Base-by-base conservation (phyloP, 2,329 filamentous ascomycete species). In the Xylariaceae sp. region DNA sequence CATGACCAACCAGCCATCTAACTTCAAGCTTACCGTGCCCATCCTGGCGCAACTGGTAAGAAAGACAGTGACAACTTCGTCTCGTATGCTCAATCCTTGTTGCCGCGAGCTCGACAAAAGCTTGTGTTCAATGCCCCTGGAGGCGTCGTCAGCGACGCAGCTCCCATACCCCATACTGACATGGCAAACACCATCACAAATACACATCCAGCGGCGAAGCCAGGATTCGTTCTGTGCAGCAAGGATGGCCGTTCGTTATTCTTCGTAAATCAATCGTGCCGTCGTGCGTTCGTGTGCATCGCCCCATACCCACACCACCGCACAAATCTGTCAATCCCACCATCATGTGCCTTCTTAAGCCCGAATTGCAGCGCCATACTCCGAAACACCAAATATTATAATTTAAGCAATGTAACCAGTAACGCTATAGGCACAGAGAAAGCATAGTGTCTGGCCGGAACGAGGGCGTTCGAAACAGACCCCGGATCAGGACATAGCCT, bases 221-320 rank as follows among this genome's bases (percentile, higher is more conserved):
- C 37, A 53, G 58, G 37, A 60, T 51, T 56, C 57, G 51, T 52
- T 30, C 54, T 51, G 11, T 50, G 51, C 42, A 61, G 48, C 58
- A 54, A 51, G 55, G n/a, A 55, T 58, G 39, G 51, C 59, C 58
- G 52, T 67, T 60, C 60, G 51, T 67, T 62, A 56, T 63, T 51
- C 58, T 59, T 69, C 68, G 62, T 69, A n/a, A 60, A 62, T 62
- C 55, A 56, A 59, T 70, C 68, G 60, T 70, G 55, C 64, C 65
- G 56, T 69, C 67, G 52, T 69, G 59, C 62, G 51, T 49, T 67
- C 66, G 59, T 68, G 50, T 56, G 45, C 10, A 56, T 56, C 30
- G 44, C 51, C 57, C 54, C 17, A 53, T 44, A 15, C 51, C 51
- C 50, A 50, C 44, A 39, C 55, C 44, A 17, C 56, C 54, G 48